Conservation (phyloP, 306 rosid species). For the Malus fusca region DNA sequence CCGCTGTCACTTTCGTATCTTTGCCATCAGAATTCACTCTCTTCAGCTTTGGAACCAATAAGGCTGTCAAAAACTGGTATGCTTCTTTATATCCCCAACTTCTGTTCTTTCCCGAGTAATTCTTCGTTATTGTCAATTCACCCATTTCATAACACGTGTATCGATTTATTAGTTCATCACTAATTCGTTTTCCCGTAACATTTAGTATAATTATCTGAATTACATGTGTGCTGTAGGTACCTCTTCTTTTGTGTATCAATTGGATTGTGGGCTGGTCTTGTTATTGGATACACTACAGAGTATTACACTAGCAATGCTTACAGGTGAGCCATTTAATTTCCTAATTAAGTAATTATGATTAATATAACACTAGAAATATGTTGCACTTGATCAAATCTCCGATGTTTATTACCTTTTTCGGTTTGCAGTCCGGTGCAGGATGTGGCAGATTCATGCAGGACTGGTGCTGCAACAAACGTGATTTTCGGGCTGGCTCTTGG, state of each 20-base stretch:
- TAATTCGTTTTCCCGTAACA: neutral
- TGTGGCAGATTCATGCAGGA: constrained; percentile 75
- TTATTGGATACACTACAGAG: constrained; percentile 60
- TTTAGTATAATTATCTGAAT: constrained; percentile 4
- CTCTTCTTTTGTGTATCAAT: constrained; percentile 65
- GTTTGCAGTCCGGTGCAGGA: constrained; percentile 66
- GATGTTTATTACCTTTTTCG: constrained; percentile 15
- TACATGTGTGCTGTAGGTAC: constrained; percentile 37
- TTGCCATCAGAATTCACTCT: constrained; percentile 67
- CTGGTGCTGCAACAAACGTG: constrained; percentile 66
- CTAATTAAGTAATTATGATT: neutral
- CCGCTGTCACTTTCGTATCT: constrained; percentile 44
- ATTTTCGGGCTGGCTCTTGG: constrained; percentile 65
- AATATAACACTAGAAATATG: neutral
- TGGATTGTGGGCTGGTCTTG: constrained; percentile 80
- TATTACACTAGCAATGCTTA: constrained; percentile 72
- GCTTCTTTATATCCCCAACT: neutral
- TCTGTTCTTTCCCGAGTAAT: neutral
- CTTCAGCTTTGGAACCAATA: constrained; percentile 41
- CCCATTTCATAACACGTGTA: neutral
- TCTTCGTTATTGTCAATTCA: neutral
- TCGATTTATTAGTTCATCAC: no score
- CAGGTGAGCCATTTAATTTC: constrained; percentile 29
- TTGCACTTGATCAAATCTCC: neutral
- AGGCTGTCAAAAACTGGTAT: constrained; percentile 62